Percentiles rank a stretch among this genome's conserved stretches.
These are phyloP conservation scores for Barnettozyma hawaiiensis DNA, from an alignment of 1,139 yeast species.

Conservation along the genomic window DNA sequence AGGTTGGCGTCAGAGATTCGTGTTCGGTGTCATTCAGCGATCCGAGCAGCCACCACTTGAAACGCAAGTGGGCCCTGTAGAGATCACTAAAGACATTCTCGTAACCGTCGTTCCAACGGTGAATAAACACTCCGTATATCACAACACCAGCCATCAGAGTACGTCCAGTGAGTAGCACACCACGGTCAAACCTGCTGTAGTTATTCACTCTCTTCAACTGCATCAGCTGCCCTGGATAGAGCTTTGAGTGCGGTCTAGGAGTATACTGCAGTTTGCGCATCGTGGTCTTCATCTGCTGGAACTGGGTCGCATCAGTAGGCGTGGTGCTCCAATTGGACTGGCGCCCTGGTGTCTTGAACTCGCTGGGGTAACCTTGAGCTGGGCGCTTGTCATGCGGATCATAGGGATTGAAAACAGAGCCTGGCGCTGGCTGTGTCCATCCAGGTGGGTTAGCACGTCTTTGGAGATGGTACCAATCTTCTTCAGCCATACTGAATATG, in stretches of 20 bases:
- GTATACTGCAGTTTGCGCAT: conserved; percentile 71
- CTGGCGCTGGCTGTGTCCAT: conserved; percentile 69
- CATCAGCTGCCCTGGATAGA: conserved; percentile 77
- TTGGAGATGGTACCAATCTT: conserved; percentile 25
- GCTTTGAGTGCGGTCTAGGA: conserved; percentile 68
- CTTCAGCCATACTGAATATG: neutral
- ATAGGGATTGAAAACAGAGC: conserved; percentile 58
- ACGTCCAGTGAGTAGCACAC: conserved; percentile 46
- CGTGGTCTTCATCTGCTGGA: conserved; percentile 63
- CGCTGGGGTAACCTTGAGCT: conserved; percentile 81
- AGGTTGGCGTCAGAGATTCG: conserved; percentile 50
- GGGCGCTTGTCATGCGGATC: conserved; percentile 76
- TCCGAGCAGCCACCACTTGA: conserved; percentile 50
- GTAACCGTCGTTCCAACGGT: conserved; percentile 81
- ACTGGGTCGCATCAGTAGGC: conserved; percentile 66
- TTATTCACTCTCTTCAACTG: conserved; percentile 59
- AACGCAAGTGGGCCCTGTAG: conserved; percentile 52
- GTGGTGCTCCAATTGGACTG: conserved; percentile 52
- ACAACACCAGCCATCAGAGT: conserved; percentile 42
- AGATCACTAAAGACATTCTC: conserved; percentile 71
- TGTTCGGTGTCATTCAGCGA: conserved; percentile 51
- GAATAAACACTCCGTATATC: conserved; percentile 61
- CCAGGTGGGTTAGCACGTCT: conserved; percentile 79
- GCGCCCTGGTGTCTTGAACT: conserved; percentile 53
- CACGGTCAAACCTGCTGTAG: conserved; percentile 49